Evolutionary conservation across 2,329 filamentous ascomycete species (phyloP).

Genomic region (Exophiala calicioides): DNA sequence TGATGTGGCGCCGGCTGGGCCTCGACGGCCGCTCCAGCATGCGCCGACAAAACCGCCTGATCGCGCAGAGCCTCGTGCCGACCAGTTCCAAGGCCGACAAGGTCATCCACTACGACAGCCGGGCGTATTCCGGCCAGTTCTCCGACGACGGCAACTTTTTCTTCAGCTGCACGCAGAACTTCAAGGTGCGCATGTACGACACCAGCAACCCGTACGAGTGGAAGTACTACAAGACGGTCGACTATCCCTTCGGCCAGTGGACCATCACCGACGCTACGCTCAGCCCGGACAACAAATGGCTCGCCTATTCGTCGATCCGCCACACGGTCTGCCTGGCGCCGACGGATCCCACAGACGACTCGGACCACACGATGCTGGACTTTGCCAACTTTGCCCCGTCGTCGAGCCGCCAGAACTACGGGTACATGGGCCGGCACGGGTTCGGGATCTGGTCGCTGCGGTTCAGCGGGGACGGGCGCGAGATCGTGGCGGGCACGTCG

Average conservation of each 20-base stretch:
- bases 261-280: constrained; percentile 92
- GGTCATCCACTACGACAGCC: constrained; percentile 81
- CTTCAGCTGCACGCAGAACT: constrained; percentile 88
- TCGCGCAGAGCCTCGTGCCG: constrained; percentile 74
- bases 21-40: constrained; percentile 56
- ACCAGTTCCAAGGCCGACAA: constrained; percentile 71
- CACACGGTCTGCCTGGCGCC: constrained; percentile 81
- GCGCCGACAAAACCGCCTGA: constrained; percentile 64
- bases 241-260: constrained; percentile 87
- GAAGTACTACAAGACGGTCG: constrained; percentile 90
- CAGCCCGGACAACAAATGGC: constrained; percentile 85
- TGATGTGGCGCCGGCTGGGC: constrained; percentile 82
- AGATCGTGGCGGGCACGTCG: constrained; percentile 87
- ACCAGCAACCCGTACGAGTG: constrained; percentile 93
- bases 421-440: constrained; percentile 36
- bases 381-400: constrained; percentile 54
- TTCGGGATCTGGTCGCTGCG: constrained; percentile 79
- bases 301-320: constrained; percentile 89
- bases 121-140: constrained; percentile 94
- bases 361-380: constrained; percentile 78
- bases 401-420: constrained; percentile 14
- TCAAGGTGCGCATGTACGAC: constrained; percentile 94
- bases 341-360: constrained; percentile 79
- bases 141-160: constrained; percentile 98
- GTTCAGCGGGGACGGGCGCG: constrained; percentile 87